Evolutionary conservation across 192 early-diverging fungal species (phyloP).

Genomic region (Podila verticillata): DNA sequence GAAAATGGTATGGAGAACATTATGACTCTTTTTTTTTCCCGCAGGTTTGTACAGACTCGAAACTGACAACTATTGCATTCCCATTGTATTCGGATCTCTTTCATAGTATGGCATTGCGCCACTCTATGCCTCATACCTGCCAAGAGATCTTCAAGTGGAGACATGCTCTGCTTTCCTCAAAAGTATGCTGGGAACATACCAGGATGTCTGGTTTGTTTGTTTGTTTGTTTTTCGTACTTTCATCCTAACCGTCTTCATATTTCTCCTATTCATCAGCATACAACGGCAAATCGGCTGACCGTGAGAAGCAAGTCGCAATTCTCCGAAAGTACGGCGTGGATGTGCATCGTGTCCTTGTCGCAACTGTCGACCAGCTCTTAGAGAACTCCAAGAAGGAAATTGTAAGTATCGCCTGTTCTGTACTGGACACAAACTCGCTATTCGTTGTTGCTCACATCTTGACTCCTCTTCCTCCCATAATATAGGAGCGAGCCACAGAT

Average conservation of each 20-base stretch:
- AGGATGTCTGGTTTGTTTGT: neutral
- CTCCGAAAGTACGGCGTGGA: constrained; percentile 35
- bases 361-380: constrained; percentile 39
- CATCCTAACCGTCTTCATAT: neutral
- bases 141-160: constrained; percentile 24
- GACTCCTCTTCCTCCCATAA: too few species aligned
- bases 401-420: constrained; percentile 13
- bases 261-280: neutral
- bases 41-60: neutral
- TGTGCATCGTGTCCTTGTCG: constrained; percentile 22
- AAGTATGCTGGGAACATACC: constrained; percentile 5
- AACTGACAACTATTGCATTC: neutral
- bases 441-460: too few species aligned
- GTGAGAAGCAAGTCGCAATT: constrained; percentile 11
- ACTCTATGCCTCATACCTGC: constrained; percentile 39
- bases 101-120: constrained; percentile 38
- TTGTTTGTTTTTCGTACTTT: neutral
- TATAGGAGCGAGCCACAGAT: neutral
- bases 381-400: constrained; percentile 6
- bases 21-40: neutral
- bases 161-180: constrained; percentile 36
- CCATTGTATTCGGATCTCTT: neutral
- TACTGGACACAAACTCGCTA: too few species aligned
- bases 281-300: constrained; percentile 9
- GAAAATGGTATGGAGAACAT: constrained; percentile 17